Evolutionary conservation across 768 basidiomycete species (phyloP).

Genomic region (Phylloporus rhodoxanthus): DNA sequence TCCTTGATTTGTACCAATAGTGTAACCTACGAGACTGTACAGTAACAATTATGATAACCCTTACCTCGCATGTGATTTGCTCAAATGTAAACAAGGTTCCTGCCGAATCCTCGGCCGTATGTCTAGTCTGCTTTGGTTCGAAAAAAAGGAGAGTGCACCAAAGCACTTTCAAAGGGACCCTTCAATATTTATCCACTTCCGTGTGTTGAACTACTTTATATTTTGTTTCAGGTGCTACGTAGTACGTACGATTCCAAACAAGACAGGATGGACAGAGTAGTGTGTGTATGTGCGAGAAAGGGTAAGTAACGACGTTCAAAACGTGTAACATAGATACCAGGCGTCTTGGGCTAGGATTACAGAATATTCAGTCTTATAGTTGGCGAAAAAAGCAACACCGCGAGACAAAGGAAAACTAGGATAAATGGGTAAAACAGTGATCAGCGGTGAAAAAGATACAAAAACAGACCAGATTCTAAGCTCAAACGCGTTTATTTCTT

Average conservation of each 20-base stretch:
- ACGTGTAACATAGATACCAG: constrained; percentile 1
- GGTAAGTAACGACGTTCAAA: constrained; percentile 8
- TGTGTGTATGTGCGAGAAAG: constrained; percentile 2
- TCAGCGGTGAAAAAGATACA: not conserved
- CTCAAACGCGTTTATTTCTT: constrained; percentile 38
- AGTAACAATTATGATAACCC: too few relatives aligned
- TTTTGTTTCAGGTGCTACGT: not conserved
- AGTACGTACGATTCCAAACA: constrained; percentile 16
- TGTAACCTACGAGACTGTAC: too few relatives aligned
- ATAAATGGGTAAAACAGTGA: constrained; percentile 10
- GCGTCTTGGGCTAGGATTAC: constrained; percentile 8
- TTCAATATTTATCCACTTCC: too few relatives aligned
- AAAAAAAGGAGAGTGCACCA: too few relatives aligned
- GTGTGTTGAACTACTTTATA: not conserved
- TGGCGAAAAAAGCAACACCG: not conserved
- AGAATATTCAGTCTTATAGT: constrained; percentile 11
- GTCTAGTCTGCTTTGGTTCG: too few relatives aligned
- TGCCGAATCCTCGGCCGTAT: too few relatives aligned
- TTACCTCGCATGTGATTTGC: too few relatives aligned
- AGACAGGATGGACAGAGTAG: constrained; percentile 8
- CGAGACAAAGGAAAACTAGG: not conserved
- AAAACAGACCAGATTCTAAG: not conserved
- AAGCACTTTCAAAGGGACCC: too few relatives aligned
- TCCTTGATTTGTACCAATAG: too few relatives aligned
- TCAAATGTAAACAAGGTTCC: too few relatives aligned